These are phyloP conservation scores for Mrakia blollopis DNA, from an alignment of 768 basidiomycete species.

Conservation along the genomic window DNA sequence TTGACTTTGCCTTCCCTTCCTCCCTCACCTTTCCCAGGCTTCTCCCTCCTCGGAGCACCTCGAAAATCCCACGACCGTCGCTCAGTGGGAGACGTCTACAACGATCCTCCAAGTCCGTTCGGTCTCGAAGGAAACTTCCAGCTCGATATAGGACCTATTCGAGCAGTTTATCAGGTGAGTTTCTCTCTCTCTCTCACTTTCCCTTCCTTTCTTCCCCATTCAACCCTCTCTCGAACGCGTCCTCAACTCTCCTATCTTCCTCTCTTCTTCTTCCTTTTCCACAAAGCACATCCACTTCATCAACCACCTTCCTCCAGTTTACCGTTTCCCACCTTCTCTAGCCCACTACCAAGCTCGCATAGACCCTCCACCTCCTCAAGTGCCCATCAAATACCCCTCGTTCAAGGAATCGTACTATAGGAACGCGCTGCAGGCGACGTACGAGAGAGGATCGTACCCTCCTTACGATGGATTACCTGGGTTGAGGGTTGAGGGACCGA, in stretches of 20 bases:
- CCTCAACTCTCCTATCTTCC: not conserved
- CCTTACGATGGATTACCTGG: not conserved
- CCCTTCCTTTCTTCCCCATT: no score
- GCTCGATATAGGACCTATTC: conserved; percentile 11
- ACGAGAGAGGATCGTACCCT: not conserved
- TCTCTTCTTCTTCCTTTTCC: not conserved
- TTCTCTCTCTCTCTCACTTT: not conserved
- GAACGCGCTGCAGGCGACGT: not conserved
- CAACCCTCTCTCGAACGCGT: not conserved
- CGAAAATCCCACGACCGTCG: conserved; percentile 6
- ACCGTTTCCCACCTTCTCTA: conserved; percentile 9
- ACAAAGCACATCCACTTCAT: not conserved
- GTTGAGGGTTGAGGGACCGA: not conserved
- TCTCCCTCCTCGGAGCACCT: conserved; percentile 27
- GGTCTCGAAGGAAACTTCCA: conserved; percentile 24
- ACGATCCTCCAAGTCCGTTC: not conserved
- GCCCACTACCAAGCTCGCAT: conserved; percentile 1
- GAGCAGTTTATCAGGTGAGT: conserved; percentile 14
- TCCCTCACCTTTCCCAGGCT: no score
- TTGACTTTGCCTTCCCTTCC: no score
- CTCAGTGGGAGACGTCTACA: not conserved
- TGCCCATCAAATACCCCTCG: not conserved
- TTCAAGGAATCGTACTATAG: conserved; percentile 4
- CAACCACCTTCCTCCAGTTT: not conserved
- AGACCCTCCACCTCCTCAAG: not conserved